Evolutionary conservation across 345 rosid species (phyloP).

Genomic region (Turritis glabra): DNA sequence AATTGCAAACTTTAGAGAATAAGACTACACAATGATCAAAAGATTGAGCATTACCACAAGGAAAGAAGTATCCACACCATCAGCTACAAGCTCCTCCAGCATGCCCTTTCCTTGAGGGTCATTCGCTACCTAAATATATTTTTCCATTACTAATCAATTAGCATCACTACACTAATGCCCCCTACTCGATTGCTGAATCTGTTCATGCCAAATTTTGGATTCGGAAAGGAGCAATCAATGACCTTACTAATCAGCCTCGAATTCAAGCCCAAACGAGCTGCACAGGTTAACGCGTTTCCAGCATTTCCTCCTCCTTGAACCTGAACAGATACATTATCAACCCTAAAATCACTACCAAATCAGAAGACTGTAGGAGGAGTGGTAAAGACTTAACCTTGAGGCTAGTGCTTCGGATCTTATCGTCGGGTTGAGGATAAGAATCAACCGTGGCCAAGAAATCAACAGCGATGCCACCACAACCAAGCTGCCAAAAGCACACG

Average conservation of each 20-base stretch:
- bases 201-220: neutral
- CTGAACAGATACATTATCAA: constrained; percentile 35
- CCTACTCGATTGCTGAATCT: neutral
- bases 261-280: constrained; percentile 62
- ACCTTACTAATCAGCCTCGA: constrained; percentile 68
- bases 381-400: constrained; percentile 46
- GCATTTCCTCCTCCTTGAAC: constrained; percentile 82
- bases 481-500: constrained; percentile 55
- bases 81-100: constrained; percentile 55
- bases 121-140: constrained; percentile 46
- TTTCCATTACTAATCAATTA: neutral
- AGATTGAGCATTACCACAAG: constrained; percentile 47
- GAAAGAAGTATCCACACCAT: constrained; percentile 67
- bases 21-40: neutral
- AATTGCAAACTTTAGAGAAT: neutral
- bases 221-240: neutral
- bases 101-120: constrained; percentile 59
- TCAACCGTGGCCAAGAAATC: constrained; percentile 81
- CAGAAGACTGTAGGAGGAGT: neutral
- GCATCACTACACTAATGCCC: neutral
- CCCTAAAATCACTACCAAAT: neutral
- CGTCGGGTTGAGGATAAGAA: constrained; percentile 79
- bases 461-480: constrained; percentile 57
- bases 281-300: constrained; percentile 63
- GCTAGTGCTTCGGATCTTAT: constrained; percentile 84